Evolutionary conservation across 352 stramenopile genomes (phyloP), one percentile per base, ranked within the genome.

Genomic region (Globisporangium lucens): DNA sequence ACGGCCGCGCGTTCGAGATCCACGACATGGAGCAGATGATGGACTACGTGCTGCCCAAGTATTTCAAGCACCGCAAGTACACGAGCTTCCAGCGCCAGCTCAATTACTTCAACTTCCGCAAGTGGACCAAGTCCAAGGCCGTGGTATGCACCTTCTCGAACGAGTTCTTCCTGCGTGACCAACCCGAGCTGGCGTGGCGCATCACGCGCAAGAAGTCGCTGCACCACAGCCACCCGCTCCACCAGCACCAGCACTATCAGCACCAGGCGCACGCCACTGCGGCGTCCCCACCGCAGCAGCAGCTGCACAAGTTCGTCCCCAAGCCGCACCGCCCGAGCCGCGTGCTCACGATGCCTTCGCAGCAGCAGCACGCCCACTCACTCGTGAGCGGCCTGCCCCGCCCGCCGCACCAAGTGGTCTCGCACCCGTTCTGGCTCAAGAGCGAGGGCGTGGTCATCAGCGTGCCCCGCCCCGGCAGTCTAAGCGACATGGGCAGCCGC

Each of bases 41-140:
- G 83, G 73, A 80, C 33, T 76, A 78, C 53, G 82, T 97, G 59
- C 82, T 98, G 27, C 91, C 94, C 30, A 91, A 93, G 69, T 98
- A 98, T 77, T 98, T 98, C 74, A 98, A 98, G 68, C 94, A 98
- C 74, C 78, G 81, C 73, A 97, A 94, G 70, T 98, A 98, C 82
- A 94, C 94, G 63, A 97, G 89, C 62, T 95, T 98, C 67, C 89
- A 97, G 68, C 88, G 94, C 33, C 92, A 98, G 68, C 84, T 98
- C 66, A 98, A 97, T 80, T 98, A 98, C 73, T 98, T 98, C 71
- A 89, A 76, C 71, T 98, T 98, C 77, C 82, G 87, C 76, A 96
- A 96, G 67, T 94, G 86, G 86, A 94, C 86, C 73, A 94, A 94
- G 70, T 90, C 82, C 64, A 87, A 89, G 65, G 79, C 83, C 56